Percentiles rank a stretch among this genome's conserved stretches.
These are phyloP conservation scores for Microglena sp. DNA, from an alignment of 139 green algal genomes.

Conservation along the genomic window DNA sequence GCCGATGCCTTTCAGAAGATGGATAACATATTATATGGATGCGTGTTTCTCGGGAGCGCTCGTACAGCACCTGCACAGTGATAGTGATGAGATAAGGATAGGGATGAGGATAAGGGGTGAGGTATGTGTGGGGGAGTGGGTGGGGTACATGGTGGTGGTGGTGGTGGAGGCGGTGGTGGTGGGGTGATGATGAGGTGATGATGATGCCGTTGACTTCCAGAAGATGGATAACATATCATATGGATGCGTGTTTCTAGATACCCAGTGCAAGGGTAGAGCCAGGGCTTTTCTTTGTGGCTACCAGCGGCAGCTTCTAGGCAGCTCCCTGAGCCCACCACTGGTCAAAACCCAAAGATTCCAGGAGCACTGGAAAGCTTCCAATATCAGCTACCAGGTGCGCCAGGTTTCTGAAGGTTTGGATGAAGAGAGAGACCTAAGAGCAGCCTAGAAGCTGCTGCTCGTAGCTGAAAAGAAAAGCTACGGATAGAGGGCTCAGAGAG, in stretches of 20 bases:
- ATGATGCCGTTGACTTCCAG: slow-evolving; percentile 41
- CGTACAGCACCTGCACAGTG: slow-evolving; percentile 43
- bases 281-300: too few relatives aligned
- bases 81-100: too few relatives aligned
- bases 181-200: too few relatives aligned
- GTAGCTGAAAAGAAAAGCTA: neutral
- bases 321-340: too few relatives aligned
- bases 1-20: slow-evolving; percentile 48
- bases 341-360: too few relatives aligned
- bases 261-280: too few relatives aligned
- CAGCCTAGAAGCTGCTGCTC: too few relatives aligned
- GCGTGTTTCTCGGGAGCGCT: slow-evolving; percentile 50
- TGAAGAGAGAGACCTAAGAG: too few relatives aligned
- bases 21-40: too few relatives aligned
- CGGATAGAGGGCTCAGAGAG: neutral
- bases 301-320: too few relatives aligned
- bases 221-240: too few relatives aligned
- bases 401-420: neutral
- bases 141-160: neutral
- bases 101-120: neutral
- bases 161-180: neutral
- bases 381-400: neutral
- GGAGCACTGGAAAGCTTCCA: too few relatives aligned
- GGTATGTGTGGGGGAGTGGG: neutral
- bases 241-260: slow-evolving; percentile 70